Conservation (phyloP, 345 rosid genomes). For the Eutrema japonicum region DNA sequence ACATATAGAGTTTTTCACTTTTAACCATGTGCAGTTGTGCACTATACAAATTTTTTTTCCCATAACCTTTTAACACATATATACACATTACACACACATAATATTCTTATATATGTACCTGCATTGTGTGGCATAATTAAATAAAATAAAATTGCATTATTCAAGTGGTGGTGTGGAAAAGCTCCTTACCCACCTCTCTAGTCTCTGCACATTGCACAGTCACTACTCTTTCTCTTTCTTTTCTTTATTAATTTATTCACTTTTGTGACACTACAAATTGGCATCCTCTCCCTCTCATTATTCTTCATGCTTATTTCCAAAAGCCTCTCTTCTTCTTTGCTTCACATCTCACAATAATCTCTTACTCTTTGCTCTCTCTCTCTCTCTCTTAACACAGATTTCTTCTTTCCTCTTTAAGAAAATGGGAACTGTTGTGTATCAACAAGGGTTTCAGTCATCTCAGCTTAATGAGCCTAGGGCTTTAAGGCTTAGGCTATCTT, state of each 20-base stretch:
- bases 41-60: not conserved
- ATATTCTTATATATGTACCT: conserved; percentile 28
- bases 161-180: conserved; percentile 47
- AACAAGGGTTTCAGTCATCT: conserved; percentile 64
- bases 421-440: conserved; percentile 77
- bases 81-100: not conserved
- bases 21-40: conserved; percentile 27
- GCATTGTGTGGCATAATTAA: conserved; percentile 26
- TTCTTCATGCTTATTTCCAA: conserved; percentile 47
- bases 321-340: conserved; percentile 34
- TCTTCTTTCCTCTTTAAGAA: conserved; percentile 13
- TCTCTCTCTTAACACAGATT: conserved; percentile 22
- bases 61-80: conserved; percentile 15
- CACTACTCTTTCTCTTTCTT: conserved; percentile 35
- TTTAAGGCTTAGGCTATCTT: conserved; percentile 62
- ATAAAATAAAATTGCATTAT: conserved; percentile 31
- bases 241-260: conserved; percentile 36
- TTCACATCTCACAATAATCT: conserved; percentile 28
- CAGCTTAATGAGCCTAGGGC: conserved; percentile 60
- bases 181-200: conserved; percentile 47
- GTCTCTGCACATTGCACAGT: conserved; percentile 41
- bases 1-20: conserved; percentile 13
- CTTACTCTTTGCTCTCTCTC: conserved; percentile 39
- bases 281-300: conserved; percentile 42
- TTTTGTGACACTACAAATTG: conserved; percentile 48